A percentile compares a stretch with the other conserved stretches of the same genome.
phyloP scores from a whole-genome alignment of 495 filamentous ascomycete genomes.

The Aspergillus bertholletiae region DNA sequence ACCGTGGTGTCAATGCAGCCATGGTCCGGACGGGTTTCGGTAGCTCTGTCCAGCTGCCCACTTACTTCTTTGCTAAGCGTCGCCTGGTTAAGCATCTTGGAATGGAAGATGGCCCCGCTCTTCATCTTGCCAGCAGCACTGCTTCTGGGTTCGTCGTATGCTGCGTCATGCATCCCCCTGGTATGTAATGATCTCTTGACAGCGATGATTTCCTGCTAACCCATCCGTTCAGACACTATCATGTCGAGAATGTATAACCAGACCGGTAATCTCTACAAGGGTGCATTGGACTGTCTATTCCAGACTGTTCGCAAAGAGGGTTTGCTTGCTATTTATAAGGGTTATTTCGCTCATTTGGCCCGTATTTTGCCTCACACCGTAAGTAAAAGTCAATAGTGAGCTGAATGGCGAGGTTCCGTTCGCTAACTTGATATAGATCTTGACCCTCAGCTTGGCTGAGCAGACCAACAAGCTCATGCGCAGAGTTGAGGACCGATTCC shows the following conservation, averaged over 20 bases:
- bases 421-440: constrained; percentile 49
- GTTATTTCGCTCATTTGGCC: constrained; percentile 91
- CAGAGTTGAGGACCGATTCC: constrained; percentile 67
- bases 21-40: constrained; percentile 97
- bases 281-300: constrained; percentile 85
- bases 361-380: constrained; percentile 92
- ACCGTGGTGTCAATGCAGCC: constrained; percentile 86
- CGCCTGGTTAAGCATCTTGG: constrained; percentile 73
- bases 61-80: constrained; percentile 97
- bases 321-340: constrained; percentile 93
- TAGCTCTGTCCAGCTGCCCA: constrained; percentile 90
- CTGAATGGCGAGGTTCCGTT: no score
- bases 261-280: constrained; percentile 90
- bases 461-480: constrained; percentile 92
- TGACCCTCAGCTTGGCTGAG: constrained; percentile 90
- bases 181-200: constrained; percentile 39
- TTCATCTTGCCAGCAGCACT: constrained; percentile 86
- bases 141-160: constrained; percentile 95
- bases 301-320: constrained; percentile 93
- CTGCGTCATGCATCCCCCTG: constrained; percentile 96
- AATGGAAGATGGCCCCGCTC: constrained; percentile 84
- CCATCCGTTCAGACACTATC: constrained; percentile 69
- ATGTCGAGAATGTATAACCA: constrained; percentile 99
- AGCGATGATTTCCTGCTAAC: constrained; percentile 14
- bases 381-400: constrained; percentile 17